A percentile compares a stretch with the other conserved stretches of the same genome.
Evolutionary conservation across 148 eudicot genomes (phyloP).

Genomic region (Cornus suecica): DNA sequence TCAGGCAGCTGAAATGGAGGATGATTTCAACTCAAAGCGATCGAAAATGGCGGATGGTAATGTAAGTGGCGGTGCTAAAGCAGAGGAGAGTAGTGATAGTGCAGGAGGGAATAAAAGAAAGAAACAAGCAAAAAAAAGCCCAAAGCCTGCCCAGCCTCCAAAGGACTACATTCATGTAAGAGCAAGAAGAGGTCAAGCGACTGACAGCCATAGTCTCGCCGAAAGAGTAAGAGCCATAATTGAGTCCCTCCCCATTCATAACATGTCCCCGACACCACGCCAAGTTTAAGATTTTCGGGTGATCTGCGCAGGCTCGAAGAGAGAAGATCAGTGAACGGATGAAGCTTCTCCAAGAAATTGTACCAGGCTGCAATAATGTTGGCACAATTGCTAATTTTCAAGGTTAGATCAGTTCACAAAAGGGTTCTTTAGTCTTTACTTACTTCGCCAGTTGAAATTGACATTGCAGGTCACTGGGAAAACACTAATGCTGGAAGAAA

Average conservation of each 20-base stretch:
- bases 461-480: conserved; percentile 72
- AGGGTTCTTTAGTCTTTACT: neutral
- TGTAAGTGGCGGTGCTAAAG: conserved; percentile 23
- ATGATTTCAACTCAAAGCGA: conserved; percentile 41
- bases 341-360: conserved; percentile 88
- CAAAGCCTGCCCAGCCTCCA: conserved; percentile 59
- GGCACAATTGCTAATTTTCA: neutral
- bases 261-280: neutral
- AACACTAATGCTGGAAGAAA: conserved; percentile 87
- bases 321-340: conserved; percentile 88
- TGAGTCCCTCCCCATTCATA: neutral
- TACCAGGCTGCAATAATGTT: conserved; percentile 91
- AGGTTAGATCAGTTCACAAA: neutral
- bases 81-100: conserved; percentile 18
- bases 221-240: conserved; percentile 57
- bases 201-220: conserved; percentile 98
- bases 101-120: conserved; percentile 21
- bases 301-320: conserved; percentile 59
- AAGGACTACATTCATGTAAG: conserved; percentile 97
- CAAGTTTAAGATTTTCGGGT: neutral
- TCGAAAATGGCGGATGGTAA: conserved; percentile 38
- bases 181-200: conserved; percentile 97
- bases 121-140: conserved; percentile 31
- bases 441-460: neutral
- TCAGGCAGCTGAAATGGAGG: conserved; percentile 38